Base-by-base conservation (phyloP, 108 stramenopile genomes). In the Cyclotella choctawhatcheeana region DNA sequence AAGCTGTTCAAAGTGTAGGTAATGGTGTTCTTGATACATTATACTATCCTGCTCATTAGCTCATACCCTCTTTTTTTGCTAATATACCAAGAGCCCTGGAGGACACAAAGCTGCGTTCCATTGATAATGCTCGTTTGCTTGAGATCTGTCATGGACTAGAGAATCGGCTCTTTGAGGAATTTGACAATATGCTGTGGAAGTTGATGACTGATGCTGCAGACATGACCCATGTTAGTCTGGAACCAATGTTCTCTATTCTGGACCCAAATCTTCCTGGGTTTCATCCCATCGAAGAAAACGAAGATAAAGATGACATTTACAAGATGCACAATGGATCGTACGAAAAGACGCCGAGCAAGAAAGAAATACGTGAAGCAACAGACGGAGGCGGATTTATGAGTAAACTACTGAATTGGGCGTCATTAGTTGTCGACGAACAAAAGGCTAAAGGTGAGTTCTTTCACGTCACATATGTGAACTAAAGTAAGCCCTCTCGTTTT, bases 121-220 rank as follows among this genome's bases (percentile, higher is more conserved):
- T 62, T 24, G 74, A 73, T 27, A 78, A 70, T 48, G 59, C 81
- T 17, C 67, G 70, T n/a, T 37, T 86, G 44, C 81, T 86, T 27
- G 40, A 60, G 1, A 73, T 55, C 29, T 79, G 79, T 45, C 71
- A 73, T n/a, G 63, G 67, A 8, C 32, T 89, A 17, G 85, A 90
- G 52, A 52, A 40, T 6, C 68, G 62, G 58, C 73, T 90, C 16
- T 58, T 47, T 17, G 22, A 44, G 7, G 26, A 76, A 45, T 90
- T 87, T 60, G 86, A 90, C 63, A 82, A 86, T 1, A 84, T 86
- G 83, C 55, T 90, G 24, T 90, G 89, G 89, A 26, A 52, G 20
- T 65, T 90, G 50, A 76, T 88, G 84, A 54, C 69, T 6, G 58
- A 82, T 66, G 87, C 82, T 12, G 73, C 89, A 6, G 61, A 62